These are phyloP conservation scores for Chenopodium suecicum DNA, from an alignment of 148 eudicot species.

Conservation along the genomic window DNA sequence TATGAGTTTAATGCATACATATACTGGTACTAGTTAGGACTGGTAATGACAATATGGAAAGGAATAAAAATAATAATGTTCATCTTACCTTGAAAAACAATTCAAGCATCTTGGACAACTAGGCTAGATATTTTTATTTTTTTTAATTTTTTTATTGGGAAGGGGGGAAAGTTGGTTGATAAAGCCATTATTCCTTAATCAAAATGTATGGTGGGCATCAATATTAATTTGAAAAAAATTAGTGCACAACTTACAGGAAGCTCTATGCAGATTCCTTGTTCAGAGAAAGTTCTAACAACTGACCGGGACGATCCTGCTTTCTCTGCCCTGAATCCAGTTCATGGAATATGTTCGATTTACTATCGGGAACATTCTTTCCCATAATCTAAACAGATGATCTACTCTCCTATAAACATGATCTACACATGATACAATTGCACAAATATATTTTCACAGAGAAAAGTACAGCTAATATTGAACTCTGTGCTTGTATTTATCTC, in stretches of 20 bases:
- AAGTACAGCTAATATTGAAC: conserved; percentile 31
- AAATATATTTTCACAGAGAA: neutral
- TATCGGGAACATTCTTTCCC: neutral
- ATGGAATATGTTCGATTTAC: neutral
- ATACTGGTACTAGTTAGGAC: neutral
- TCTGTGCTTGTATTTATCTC: conserved; percentile 48
- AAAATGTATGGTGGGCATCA: neutral
- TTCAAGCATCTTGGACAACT: neutral
- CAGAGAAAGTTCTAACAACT: neutral
- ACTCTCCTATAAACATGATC: neutral
- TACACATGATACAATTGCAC: neutral
- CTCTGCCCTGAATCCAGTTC: neutral
- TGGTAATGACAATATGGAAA: neutral
- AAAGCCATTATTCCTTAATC: neutral
- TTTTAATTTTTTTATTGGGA: too few relatives aligned
- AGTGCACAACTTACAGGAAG: neutral
- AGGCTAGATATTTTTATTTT: neutral
- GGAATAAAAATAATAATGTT: neutral
- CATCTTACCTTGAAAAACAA: neutral
- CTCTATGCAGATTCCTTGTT: neutral
- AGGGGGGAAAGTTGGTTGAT: too few relatives aligned
- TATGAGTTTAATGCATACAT: neutral
- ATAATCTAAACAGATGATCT: neutral
- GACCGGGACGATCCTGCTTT: neutral
- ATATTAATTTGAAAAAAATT: neutral